These are phyloP conservation scores for Paramarasmius palmivorus DNA, from an alignment of 1,284 basidiomycete genomes.

Conservation along the genomic window DNA sequence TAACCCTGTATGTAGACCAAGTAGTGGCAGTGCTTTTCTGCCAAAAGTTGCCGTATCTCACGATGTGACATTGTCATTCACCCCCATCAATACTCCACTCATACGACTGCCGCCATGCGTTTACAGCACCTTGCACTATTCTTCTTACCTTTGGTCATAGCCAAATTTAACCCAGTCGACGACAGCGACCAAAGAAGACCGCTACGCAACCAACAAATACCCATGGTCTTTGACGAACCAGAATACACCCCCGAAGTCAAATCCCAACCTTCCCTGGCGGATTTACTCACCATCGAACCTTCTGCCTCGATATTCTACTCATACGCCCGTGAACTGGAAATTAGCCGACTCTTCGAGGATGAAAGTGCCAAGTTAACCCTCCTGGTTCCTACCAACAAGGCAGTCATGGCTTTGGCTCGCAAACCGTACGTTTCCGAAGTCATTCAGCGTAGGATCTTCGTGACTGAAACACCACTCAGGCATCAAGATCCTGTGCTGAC, in stretches of 20 bases:
- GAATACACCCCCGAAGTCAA: slow-evolving; percentile 36
- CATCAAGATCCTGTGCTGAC: slow-evolving; percentile 53
- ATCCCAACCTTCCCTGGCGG: slow-evolving; percentile 59
- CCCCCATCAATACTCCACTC: not conserved
- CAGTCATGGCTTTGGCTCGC: slow-evolving; percentile 70
- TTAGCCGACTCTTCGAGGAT: slow-evolving; percentile 53
- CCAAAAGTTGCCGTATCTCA: no score
- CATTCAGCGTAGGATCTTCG: not conserved
- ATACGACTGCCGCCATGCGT: not conserved
- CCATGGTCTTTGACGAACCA: slow-evolving; percentile 23
- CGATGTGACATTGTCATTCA: no score
- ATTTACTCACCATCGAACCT: slow-evolving; percentile 72
- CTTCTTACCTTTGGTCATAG: slow-evolving; percentile 1
- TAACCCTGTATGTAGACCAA: no score
- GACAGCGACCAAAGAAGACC: not conserved
- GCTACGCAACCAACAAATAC: slow-evolving; percentile 22
- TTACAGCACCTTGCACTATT: slow-evolving; percentile 2
- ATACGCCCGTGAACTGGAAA: slow-evolving; percentile 68
- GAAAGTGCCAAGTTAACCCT: slow-evolving; percentile 46
- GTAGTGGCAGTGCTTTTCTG: no score
- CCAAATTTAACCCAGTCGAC: not conserved
- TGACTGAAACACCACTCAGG: slow-evolving; percentile 28
- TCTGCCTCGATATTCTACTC: slow-evolving; percentile 78
- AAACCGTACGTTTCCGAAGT: slow-evolving; percentile 62
- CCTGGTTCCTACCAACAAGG: slow-evolving; percentile 78